Conservation (phyloP, 441 rosid species). For the California macrophylla region DNA sequence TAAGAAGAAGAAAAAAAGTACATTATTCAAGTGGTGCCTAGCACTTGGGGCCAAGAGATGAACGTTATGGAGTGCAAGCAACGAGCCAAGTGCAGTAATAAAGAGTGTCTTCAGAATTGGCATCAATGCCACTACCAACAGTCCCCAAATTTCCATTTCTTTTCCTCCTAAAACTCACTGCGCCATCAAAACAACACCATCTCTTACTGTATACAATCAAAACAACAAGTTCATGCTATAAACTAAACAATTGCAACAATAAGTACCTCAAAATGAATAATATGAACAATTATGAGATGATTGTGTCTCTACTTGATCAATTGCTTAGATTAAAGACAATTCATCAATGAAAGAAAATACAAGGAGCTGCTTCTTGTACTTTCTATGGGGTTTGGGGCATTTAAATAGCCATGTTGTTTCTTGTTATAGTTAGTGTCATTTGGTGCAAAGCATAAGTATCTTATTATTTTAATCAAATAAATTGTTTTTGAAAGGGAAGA, state of each 20-base stretch:
- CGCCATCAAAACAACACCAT: neutral
- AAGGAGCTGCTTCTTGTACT: no score
- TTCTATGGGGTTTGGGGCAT: no score
- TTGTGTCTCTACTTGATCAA: neutral
- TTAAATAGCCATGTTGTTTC: no score
- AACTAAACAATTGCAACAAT: no score
- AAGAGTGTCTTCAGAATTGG: slow-evolving; percentile 36
- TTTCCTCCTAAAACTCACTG: neutral
- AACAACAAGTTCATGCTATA: no score
- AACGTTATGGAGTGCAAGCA: slow-evolving; percentile 28
- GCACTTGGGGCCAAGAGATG: slow-evolving; percentile 24
- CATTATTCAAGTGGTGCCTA: slow-evolving; percentile 21
- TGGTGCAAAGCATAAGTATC: no score
- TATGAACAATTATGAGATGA: neutral
- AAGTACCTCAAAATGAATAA: no score
- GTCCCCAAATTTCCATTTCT: slow-evolving; percentile 24
- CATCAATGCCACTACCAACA: slow-evolving; percentile 27
- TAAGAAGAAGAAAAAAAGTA: neutral
- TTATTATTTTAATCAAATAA: no score
- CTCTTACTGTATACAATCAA: no score
- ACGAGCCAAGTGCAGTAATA: slow-evolving; percentile 28
- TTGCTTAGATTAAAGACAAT: neutral
- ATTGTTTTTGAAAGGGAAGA: neutral
- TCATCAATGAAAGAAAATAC: no score
- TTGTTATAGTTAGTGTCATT: no score